These are phyloP conservation scores for Kurtzmaniella natalensis DNA, from an alignment of 1,139 yeast species.

Conservation along the genomic window DNA sequence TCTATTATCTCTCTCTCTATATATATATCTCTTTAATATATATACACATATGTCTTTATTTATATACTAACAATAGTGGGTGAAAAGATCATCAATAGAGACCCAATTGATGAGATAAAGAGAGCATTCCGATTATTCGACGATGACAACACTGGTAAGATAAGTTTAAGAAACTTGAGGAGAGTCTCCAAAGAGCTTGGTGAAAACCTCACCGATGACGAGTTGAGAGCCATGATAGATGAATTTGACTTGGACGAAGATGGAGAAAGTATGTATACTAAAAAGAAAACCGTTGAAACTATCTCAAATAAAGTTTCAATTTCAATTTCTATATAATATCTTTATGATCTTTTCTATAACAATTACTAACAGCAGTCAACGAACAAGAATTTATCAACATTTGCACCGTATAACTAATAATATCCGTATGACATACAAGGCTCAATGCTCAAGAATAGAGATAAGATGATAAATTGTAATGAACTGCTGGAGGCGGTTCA, in stretches of 20 bases:
- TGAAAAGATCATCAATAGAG: slow-evolving; percentile 72
- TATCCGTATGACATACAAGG: no score
- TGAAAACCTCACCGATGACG: slow-evolving; percentile 89
- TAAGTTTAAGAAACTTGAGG: slow-evolving; percentile 74
- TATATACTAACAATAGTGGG: slow-evolving; percentile 53
- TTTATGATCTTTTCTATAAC: neutral
- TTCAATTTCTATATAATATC: neutral
- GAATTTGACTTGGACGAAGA: slow-evolving; percentile 97
- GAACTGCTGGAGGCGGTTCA: no score
- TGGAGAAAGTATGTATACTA: slow-evolving; percentile 63
- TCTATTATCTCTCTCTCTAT: no score
- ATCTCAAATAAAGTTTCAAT: neutral
- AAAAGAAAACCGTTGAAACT: neutral
- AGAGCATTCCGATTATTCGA: slow-evolving; percentile 91
- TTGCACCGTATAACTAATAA: slow-evolving; percentile 80
- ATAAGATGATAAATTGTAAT: no score
- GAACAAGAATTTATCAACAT: slow-evolving; percentile 91
- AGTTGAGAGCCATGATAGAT: slow-evolving; percentile 92
- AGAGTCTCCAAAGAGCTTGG: slow-evolving; percentile 92
- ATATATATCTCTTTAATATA: no score
- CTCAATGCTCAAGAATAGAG: no score
- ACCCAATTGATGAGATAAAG: slow-evolving; percentile 87
- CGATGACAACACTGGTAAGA: slow-evolving; percentile 83
- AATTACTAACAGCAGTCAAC: slow-evolving; percentile 50
- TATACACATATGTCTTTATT: no score